Evolutionary conservation across 1,284 basidiomycete species (phyloP).

Genomic region (Ganoderma resinaceum): DNA sequence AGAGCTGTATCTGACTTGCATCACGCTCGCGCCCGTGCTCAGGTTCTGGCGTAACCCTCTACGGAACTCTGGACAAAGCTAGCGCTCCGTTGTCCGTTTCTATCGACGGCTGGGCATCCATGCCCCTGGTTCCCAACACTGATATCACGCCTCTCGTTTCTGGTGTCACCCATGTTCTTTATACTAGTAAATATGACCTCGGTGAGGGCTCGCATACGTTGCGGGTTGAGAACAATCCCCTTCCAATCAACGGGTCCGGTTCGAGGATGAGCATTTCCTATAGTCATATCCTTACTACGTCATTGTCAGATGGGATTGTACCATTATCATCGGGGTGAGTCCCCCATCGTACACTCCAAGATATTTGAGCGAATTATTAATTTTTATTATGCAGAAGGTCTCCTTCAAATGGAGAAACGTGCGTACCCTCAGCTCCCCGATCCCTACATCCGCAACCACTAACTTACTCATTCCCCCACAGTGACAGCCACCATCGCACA

Average conservation of each 20-base stretch:
- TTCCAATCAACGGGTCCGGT: background rate
- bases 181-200: slow-evolving; percentile 11
- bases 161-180: slow-evolving; percentile 20
- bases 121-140: slow-evolving; percentile 20
- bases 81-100: slow-evolving; percentile 25
- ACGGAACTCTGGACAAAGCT: slow-evolving; percentile 18
- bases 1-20: background rate
- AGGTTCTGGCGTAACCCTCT: slow-evolving; percentile 29
- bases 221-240: slow-evolving; percentile 26
- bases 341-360: background rate
- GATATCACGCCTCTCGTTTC: background rate
- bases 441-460: background rate
- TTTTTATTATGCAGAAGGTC: background rate
- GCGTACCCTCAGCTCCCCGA: background rate
- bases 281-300: background rate
- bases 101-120: slow-evolving; percentile 21
- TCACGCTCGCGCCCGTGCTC: background rate
- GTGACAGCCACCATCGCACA: slow-evolving; percentile 5
- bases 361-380: background rate
- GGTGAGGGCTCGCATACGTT: slow-evolving; percentile 15
- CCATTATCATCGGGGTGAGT: background rate
- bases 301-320: too few species aligned
- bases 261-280: slow-evolving; percentile 19
- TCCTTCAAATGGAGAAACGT: background rate
- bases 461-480: background rate